A percentile compares a stretch with the other conserved stretches of the same genome.
These are phyloP conservation scores for Toxoplasma gondii DNA, from an alignment of 169 alveolate genomes.

Conservation along the genomic window DNA sequence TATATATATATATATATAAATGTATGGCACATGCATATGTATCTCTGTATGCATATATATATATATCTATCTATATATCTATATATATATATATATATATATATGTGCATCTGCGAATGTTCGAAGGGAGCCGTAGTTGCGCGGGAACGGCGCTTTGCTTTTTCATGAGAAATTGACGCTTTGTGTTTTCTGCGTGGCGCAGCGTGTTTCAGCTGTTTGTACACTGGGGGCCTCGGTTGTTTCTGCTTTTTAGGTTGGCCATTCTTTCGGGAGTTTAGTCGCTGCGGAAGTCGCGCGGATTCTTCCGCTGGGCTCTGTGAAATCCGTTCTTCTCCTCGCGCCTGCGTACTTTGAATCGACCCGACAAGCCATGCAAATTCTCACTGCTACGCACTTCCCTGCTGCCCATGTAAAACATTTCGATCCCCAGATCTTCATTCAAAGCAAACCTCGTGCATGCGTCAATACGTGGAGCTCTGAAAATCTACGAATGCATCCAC, in stretches of 20 bases:
- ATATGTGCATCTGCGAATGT: too few relatives aligned
- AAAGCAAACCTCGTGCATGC: neutral
- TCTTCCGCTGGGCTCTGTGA: conserved; percentile 48
- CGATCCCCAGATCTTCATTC: neutral
- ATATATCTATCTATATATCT: too few relatives aligned
- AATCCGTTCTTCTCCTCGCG: conserved; percentile 46
- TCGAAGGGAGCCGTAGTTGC: too few relatives aligned
- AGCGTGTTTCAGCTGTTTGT: neutral
- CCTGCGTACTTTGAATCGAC: conserved; percentile 62
- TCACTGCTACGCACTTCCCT: conserved; percentile 58
- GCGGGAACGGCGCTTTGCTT: neutral
- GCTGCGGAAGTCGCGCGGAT: conserved; percentile 59
- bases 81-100: too few relatives aligned
- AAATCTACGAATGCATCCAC: neutral
- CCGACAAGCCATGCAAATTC: conserved; percentile 60
- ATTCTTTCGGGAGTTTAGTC: conserved; percentile 61
- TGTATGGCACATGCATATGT: too few relatives aligned
- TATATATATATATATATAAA: too few relatives aligned
- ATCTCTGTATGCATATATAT: too few relatives aligned
- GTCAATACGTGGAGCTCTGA: neutral
- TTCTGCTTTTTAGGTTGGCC: conserved; percentile 47
- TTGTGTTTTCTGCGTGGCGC: neutral
- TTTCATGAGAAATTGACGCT: neutral
- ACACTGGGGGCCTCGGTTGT: neutral
- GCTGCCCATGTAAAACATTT: conserved; percentile 44